Evolutionary conservation across 2,329 filamentous ascomycete species (phyloP), one percentile per base, ranked within the genome.

Genomic region (Cercospora sesami): DNA sequence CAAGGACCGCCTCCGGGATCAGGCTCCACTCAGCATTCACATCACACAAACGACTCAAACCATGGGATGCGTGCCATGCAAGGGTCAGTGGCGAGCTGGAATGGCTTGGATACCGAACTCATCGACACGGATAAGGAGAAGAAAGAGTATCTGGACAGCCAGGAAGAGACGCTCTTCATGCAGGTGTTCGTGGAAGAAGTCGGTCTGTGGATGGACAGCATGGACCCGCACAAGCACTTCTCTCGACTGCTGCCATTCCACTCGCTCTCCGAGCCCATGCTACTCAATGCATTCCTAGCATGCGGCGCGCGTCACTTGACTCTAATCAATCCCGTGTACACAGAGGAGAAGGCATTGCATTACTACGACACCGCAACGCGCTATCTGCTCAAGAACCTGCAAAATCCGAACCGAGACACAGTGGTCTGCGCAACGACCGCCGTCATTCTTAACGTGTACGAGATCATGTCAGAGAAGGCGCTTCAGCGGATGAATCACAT

Each of bases 121-220:
- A 61, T 78, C 45, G 81, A 80, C 21, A 81, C 81, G 16, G 77
- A 81, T 23, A 81, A 80, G 66, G 82, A 82, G 62, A 79, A 80
- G 31, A 82, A 87, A 42, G 86, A 91, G 62, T 92, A 87, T 73
- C 84, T 97, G 57, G 89, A 87, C 71, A 88, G 87, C 3, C 86
- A 89, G 9, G 91, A 96, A 67, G 93, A 97, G 77, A 86, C 95
- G 0, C 82, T 90, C n/a, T 93, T 93, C 76, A 92, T 97, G 90
- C 92, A 96, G 78, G 89, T 93, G 0, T 98, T 96, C 77, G 90
- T 96, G 6, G 91, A 96, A 75, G 91, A 97, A 72, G 92, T 98
- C 2, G 93, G 91, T 0, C 80, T 93, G 3, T 97, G 94, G 93
- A 96, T 98, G 92, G 94, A 97, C 79, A 92, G 89, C 51, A 89